Percentiles rank a stretch among this genome's conserved stretches.
These are phyloP conservation scores for Hypoxylon sp. DNA, from an alignment of 2,329 filamentous ascomycete genomes.

Conservation along the genomic window DNA sequence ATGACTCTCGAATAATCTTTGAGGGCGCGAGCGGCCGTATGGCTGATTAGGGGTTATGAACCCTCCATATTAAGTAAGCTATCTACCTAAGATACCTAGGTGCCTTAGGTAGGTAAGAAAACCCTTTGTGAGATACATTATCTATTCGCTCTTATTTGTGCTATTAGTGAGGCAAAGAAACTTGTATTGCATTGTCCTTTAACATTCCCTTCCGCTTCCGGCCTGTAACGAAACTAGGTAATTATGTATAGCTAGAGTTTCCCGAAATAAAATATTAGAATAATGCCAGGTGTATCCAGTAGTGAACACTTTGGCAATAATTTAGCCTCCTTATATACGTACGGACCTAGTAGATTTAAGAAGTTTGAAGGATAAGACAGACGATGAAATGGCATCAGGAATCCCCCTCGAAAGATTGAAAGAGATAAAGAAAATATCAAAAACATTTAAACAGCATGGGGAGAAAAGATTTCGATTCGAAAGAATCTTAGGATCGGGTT, in stretches of 20 bases:
- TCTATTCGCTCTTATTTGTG: neutral
- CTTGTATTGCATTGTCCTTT: no score
- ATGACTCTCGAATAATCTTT: no score
- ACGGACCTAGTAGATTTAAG: neutral
- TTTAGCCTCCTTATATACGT: neutral
- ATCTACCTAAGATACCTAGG: no score
- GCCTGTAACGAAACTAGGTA: neutral
- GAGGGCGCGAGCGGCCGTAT: no score
- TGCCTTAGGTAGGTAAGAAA: no score
- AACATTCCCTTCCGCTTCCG: constrained; percentile 12
- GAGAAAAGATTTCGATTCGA: constrained; percentile 30
- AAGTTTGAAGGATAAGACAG: neutral
- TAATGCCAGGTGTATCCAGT: neutral
- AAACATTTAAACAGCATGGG: neutral
- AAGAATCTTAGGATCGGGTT: constrained; percentile 37
- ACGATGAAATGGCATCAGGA: neutral
- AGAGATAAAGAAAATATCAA: neutral
- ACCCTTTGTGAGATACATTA: constrained; percentile 4
- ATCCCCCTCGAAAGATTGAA: neutral
- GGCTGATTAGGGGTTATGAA: no score
- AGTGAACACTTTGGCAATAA: neutral
- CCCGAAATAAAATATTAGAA: no score
- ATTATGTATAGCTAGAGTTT: no score
- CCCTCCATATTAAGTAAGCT: no score
- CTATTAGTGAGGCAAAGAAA: constrained; percentile 8